These are phyloP conservation scores for Diplocarpon rosae DNA, from an alignment of 2,329 filamentous ascomycete species.

Conservation along the genomic window DNA sequence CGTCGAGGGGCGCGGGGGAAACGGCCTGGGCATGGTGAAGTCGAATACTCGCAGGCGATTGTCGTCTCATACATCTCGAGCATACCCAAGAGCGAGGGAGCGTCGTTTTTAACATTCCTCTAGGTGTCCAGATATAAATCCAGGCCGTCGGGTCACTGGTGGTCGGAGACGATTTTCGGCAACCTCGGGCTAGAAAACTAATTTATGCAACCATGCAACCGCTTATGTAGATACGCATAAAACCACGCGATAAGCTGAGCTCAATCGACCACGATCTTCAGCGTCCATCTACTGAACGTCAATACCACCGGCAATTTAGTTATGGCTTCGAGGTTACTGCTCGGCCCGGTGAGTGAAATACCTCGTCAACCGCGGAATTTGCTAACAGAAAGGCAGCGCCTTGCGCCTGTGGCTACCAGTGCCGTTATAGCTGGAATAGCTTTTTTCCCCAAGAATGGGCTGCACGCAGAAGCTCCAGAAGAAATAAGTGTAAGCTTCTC, in stretches of 20 bases:
- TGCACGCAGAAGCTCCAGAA: slow-evolving; percentile 37
- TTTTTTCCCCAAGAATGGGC: slow-evolving; percentile 34
- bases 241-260: slow-evolving; percentile 14
- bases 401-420: slow-evolving; percentile 35
- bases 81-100: slow-evolving; percentile 36
- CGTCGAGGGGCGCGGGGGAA: background rate
- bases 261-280: slow-evolving; percentile 2
- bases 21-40: slow-evolving; percentile 10
- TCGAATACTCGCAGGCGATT: slow-evolving; percentile 14
- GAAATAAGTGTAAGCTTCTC: slow-evolving; percentile 16
- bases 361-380: slow-evolving; percentile 9
- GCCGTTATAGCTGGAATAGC: slow-evolving; percentile 32
- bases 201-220: slow-evolving; percentile 9
- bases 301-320: slow-evolving; percentile 22
- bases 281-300: slow-evolving; percentile 15
- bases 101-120: slow-evolving; percentile 24
- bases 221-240: slow-evolving; percentile 18
- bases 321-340: slow-evolving; percentile 42
- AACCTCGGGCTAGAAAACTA: background rate
- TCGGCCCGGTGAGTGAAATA: slow-evolving; percentile 36
- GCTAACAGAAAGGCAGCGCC: slow-evolving; percentile 30
- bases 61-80: slow-evolving; percentile 34
- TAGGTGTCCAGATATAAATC: background rate
- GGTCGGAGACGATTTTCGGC: background rate
- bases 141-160: background rate